A percentile compares a stretch with the other conserved stretches of the same genome.
Evolutionary conservation across 345 rosid species (phyloP).

Genomic region (Hibiscus mutabilis): DNA sequence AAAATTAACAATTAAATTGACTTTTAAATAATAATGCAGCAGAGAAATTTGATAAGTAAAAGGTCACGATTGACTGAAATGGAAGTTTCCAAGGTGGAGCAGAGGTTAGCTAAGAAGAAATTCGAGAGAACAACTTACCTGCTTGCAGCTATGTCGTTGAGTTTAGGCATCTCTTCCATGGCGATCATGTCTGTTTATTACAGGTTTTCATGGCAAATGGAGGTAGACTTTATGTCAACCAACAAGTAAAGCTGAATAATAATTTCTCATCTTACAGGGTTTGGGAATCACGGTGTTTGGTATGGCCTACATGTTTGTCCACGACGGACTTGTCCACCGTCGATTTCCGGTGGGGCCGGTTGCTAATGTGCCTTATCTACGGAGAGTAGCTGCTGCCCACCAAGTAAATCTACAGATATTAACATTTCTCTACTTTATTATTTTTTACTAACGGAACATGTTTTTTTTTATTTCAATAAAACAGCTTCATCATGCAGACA

Average conservation of each 20-base stretch:
- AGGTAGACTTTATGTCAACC: constrained; percentile 24
- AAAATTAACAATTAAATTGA: no score
- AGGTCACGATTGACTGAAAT: constrained; percentile 12
- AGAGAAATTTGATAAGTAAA: no score
- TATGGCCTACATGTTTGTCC: constrained; percentile 73
- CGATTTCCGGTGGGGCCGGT: constrained; percentile 69
- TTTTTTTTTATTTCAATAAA: neutral
- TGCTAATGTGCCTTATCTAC: constrained; percentile 52
- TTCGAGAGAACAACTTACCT: constrained; percentile 43
- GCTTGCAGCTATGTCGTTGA: constrained; percentile 54
- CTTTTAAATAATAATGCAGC: no score
- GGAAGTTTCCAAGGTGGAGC: constrained; percentile 18
- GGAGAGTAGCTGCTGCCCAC: constrained; percentile 59
- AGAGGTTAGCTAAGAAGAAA: constrained; percentile 38
- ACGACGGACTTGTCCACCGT: constrained; percentile 66
- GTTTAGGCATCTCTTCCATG: constrained; percentile 51
- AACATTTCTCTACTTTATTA: neutral
- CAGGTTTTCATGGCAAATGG: constrained; percentile 61
- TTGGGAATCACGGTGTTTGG: constrained; percentile 62
- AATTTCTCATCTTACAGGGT: constrained; percentile 39
- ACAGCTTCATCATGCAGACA: constrained; percentile 58
- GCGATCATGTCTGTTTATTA: constrained; percentile 47
- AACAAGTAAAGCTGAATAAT: no score
- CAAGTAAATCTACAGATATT: constrained; percentile 25
- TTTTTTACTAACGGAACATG: neutral